Conservation (phyloP, 371 early-diverging fungal species). For the Capillidium rhysosporum region DNA sequence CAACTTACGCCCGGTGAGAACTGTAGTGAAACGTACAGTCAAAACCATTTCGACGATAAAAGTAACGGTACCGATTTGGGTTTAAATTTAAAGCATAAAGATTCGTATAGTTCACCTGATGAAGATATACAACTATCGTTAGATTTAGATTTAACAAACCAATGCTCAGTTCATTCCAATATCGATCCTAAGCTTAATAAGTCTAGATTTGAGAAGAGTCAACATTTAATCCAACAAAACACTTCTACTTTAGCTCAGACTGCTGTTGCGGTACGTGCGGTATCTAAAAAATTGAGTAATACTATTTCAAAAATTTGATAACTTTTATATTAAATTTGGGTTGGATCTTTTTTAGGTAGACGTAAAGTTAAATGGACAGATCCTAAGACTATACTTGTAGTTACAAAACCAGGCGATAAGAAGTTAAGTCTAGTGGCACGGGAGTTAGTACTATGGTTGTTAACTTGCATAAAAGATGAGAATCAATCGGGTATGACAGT, state of each 20-base stretch:
- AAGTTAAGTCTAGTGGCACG: constrained; percentile 53
- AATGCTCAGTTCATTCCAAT: background rate
- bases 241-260: background rate
- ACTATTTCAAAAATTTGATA: no score
- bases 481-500: constrained; percentile 34
- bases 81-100: no score
- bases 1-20: no score
- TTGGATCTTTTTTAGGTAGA: background rate
- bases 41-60: no score
- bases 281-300: constrained; percentile 4
- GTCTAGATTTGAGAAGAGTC: background rate
- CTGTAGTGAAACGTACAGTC: no score
- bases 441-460: constrained; percentile 60
- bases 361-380: background rate
- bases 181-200: background rate
- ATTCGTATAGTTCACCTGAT: no score
- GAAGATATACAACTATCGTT: no score
- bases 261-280: constrained; percentile 2
- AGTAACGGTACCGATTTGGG: no score
- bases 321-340: background rate
- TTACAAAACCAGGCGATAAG: constrained; percentile 74
- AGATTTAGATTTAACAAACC: background rate
- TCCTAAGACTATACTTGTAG: constrained; percentile 32
- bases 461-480: constrained; percentile 23
- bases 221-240: background rate